Base-by-base conservation (phyloP, 768 basidiomycete genomes). In the Gautieria morchelliformis region DNA sequence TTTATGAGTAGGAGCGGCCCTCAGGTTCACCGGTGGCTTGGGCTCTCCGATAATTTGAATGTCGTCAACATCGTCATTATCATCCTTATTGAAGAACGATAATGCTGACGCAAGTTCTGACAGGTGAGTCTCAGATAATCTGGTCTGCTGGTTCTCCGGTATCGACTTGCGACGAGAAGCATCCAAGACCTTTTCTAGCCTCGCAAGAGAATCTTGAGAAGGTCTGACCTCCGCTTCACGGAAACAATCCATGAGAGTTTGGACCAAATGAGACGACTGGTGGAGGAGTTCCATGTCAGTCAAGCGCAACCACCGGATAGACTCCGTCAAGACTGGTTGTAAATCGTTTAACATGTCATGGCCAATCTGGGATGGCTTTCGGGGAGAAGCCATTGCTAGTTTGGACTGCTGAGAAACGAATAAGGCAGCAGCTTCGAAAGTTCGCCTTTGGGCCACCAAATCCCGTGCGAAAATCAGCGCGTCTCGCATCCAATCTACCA, bases 401-500 rank as follows among this genome's bases (percentile, higher is more conserved):
- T 59, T 37, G 62, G 65, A 15, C 49, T 39, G 66, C 68, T 61
- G 62, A 24, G 66, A 70, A 55, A 56, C 67, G 11, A 72, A 67
- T 48, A 78, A 70, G 4, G 80, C 77, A 10, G 86, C 85, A 27
- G 74, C 75, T 68, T 95, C 93, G 60, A 99, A 82, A 11, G 85
- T 80, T 44, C 83, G 74, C 70, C 92, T 82, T 61, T 92, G 84
- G 3, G 82, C 85, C 48, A 96, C 71, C 75, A 96, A 78, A 64
- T 94, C 89, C 62, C 87, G 73, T 9, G 87, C 93, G 64, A 96
- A 93, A 61, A 98, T 93, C 52, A 98, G 76, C 3, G 94, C 96
- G 67, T 98, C 96, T 56, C 94, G 82, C 96, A 99, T 98, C 96
- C 96, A 99, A 33, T 84, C 79, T 14, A 88, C 78, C 94, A 99